Conservation (phyloP, 148 eudicot genomes). For the Suaeda aralocaspica region DNA sequence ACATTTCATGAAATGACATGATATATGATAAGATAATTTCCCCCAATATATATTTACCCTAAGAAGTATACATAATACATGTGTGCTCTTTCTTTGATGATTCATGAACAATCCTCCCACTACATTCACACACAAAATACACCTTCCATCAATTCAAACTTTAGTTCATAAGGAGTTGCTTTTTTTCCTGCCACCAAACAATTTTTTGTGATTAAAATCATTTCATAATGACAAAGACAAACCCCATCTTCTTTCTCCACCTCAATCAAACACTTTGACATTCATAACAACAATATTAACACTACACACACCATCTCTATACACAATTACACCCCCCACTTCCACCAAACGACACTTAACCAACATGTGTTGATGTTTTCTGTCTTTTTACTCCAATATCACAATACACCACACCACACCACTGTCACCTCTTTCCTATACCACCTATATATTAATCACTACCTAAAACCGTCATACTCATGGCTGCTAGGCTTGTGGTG, state of each 20-base stretch:
- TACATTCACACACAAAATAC: not conserved
- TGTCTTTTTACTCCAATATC: conserved; percentile 13
- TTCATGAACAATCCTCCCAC: not conserved
- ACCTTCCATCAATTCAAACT: not conserved
- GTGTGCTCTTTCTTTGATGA: not conserved
- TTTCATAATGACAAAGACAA: conserved; percentile 22
- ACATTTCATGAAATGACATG: no score
- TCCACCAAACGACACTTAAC: conserved; percentile 28
- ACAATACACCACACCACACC: conserved; percentile 7
- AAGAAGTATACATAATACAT: no score
- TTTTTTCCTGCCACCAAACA: conserved; percentile 11
- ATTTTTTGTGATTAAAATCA: conserved; percentile 8
- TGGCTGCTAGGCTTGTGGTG: conserved; percentile 63
- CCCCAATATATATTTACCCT: no score
- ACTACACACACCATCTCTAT: no score
- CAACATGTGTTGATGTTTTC: not conserved
- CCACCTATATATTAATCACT: no score
- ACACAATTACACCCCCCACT: conserved; percentile 15
- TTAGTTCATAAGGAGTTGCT: no score
- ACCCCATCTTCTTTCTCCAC: not conserved
- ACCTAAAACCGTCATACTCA: not conserved
- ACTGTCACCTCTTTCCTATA: not conserved
- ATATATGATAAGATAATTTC: no score
- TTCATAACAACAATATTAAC: no score
- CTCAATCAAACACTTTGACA: conserved; percentile 12